Evolutionary conservation across 768 basidiomycete genomes (phyloP), one percentile per base, ranked within the genome.

Genomic region (Galerina sulciceps): DNA sequence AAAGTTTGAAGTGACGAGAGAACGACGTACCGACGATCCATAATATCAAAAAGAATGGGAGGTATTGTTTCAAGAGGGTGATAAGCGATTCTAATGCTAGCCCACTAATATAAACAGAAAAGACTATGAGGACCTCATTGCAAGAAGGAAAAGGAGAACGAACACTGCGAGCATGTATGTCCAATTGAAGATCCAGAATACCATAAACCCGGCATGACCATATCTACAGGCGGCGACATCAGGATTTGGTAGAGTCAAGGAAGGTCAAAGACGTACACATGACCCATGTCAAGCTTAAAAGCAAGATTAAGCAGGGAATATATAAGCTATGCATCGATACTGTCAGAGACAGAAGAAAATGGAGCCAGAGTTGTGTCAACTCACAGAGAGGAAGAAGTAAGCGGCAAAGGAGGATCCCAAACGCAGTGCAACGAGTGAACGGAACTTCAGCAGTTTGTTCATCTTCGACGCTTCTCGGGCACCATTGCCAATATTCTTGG

Each of bases 141-240:
- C 14, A 41, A 10, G 4, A 22, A 46, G 15, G 22, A 49, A 38
- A 9, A 44, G 10, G 26, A 73, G 81, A 20, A 42, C 59, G 38
- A 69, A 81, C 85, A 88, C 76, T 0, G 87, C 78, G 34, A 79
- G 68, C 88, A 90, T 90, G 22, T 79, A 83, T 48, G 79, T 54
- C 79, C 81, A 90, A 60, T 83, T 84, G 63, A 89, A 73, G 83
- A 89, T 87, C 89, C 89, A 90, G 62, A 86, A 87, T 31, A 89
- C 71, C 41, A 89, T 65, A 64, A 90, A 87, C 0, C 88, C 89
- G 0, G 65, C 68, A 48, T 65, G 65, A 20, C 83, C 84, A 59
- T 81, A 87, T 55, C 82, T 79, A 44, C 22, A 40, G 18, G 11
- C 14, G 10, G 2, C 20, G 13, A n/a, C 10, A 42, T 44, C 36